Percentiles rank a stretch among this genome's conserved stretches.
phyloP scores from a whole-genome alignment of 1,139 yeast species.

The Zhuliangozyma parablackwelliae region DNA sequence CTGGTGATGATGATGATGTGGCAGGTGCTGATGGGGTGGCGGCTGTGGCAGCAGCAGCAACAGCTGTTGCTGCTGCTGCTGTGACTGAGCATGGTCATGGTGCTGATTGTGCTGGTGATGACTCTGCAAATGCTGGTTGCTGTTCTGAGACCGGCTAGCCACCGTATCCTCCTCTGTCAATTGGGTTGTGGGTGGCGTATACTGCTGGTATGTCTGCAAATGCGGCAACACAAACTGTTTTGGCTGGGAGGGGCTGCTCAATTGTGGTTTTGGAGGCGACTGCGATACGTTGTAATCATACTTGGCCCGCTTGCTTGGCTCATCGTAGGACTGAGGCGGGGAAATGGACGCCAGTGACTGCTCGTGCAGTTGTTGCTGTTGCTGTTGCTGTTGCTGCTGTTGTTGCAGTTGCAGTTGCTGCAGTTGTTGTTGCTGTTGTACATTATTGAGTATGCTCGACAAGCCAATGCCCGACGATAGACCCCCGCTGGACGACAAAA shows the following conservation, averaged over 20 bases:
- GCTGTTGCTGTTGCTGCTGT: not conserved
- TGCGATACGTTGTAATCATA: conserved; percentile 6
- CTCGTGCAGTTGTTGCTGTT: conserved; percentile 2
- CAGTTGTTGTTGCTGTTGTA: conserved; percentile 2
- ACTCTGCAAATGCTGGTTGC: conserved; percentile 7
- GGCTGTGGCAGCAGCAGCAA: not conserved
- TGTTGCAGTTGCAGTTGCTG: conserved; percentile 1
- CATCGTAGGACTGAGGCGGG: not conserved
- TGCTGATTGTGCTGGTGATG: conserved; percentile 14
- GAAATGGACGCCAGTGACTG: not conserved
- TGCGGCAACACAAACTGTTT: too few relatives aligned
- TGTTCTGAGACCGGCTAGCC: conserved; percentile 8
- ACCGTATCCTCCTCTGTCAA: not conserved
- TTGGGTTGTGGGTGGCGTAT: too few relatives aligned
- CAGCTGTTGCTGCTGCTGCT: not conserved
- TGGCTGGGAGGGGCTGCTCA: conserved; percentile 24
- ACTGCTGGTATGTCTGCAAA: too few relatives aligned
- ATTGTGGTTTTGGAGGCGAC: conserved; percentile 15
- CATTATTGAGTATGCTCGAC: conserved; percentile 2
- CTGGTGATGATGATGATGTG: not conserved
- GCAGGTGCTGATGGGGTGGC: conserved; percentile 1
- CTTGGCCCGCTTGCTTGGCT: not conserved
- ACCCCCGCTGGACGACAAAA: conserved; percentile 16
- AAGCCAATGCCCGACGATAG: conserved; percentile 7
- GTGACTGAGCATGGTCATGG: conserved; percentile 8